phyloP scores from a whole-genome alignment of 768 basidiomycete species.

The Termitomyces sp. region DNA sequence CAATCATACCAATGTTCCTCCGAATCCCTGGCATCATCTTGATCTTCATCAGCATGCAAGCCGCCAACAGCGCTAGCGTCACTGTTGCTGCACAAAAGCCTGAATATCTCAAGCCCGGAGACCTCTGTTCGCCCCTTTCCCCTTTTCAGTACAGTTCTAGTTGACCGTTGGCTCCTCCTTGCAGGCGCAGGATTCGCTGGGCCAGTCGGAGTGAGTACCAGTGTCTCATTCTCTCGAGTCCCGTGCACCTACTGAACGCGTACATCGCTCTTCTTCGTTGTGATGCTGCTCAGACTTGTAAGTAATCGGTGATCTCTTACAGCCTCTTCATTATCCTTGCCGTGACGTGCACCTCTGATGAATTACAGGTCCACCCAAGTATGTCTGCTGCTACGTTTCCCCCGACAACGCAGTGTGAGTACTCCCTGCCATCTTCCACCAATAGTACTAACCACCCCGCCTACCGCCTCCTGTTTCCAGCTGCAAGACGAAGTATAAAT shows the following conservation, averaged over 20 bases:
- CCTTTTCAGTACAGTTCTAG: no score
- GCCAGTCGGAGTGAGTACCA: conserved; percentile 10
- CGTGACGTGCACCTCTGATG: no score
- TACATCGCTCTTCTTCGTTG: conserved; percentile 15
- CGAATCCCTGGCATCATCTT: not conserved
- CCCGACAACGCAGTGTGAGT: conserved; percentile 6
- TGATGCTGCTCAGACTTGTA: conserved; percentile 7
- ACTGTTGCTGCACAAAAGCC: not conserved
- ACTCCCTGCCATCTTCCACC: no score
- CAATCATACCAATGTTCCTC: no score
- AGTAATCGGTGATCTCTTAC: no score
- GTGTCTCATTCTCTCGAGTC: no score
- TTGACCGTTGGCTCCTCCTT: not conserved
- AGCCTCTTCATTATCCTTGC: no score
- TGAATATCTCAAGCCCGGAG: conserved; percentile 3
- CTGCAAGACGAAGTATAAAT: no score
- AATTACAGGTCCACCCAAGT: not conserved
- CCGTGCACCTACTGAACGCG: no score
- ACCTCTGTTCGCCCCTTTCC: conserved; percentile 1
- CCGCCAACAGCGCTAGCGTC: no score
- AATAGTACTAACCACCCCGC: no score
- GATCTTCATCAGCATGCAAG: not conserved
- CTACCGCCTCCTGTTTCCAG: no score
- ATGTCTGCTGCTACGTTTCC: conserved; percentile 3
- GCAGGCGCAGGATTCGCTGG: conserved; percentile 9